A percentile compares a stretch with the other conserved stretches of the same genome.
These are phyloP conservation scores for Blastomyces gilchristii DNA, from an alignment of 2,329 filamentous ascomycete species.

Conservation along the genomic window DNA sequence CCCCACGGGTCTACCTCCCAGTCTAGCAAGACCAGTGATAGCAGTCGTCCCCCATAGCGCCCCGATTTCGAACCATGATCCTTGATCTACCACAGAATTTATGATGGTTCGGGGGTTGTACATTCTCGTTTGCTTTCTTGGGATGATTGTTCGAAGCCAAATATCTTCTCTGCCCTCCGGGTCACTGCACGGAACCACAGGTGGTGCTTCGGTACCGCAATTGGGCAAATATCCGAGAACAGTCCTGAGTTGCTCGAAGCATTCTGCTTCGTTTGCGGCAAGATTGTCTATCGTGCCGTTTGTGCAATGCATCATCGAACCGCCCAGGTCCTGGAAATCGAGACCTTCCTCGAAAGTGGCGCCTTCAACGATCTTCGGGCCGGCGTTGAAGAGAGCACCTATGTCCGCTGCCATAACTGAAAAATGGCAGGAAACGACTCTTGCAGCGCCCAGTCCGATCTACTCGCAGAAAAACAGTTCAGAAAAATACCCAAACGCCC, in stretches of 20 bases:
- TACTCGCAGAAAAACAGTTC: conserved; percentile 9
- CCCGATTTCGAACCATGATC: conserved; percentile 55
- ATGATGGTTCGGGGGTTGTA: conserved; percentile 52
- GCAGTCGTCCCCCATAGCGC: conserved; percentile 52
- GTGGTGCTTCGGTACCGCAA: conserved; percentile 46
- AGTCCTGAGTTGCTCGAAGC: conserved; percentile 50
- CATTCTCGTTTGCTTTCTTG: conserved; percentile 48
- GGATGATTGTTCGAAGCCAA: conserved; percentile 46
- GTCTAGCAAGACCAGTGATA: conserved; percentile 50
- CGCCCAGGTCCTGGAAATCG: conserved; percentile 49
- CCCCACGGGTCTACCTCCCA: conserved; percentile 49
- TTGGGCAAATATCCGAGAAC: conserved; percentile 51
- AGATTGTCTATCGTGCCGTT: conserved; percentile 59
- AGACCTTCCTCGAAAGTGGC: conserved; percentile 57
- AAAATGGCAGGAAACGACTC: conserved; percentile 54
- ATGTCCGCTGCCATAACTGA: conserved; percentile 56
- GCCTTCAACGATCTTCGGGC: conserved; percentile 51
- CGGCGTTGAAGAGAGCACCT: conserved; percentile 53
- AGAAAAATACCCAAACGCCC: background rate
- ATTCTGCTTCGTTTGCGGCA: conserved; percentile 49
- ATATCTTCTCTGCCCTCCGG: conserved; percentile 41
- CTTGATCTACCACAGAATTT: conserved; percentile 44
- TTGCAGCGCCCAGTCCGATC: conserved; percentile 53
- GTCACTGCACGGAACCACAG: conserved; percentile 39
- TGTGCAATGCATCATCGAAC: conserved; percentile 51